phyloP scores from a whole-genome alignment of 306 rosid genomes.

The Comarum palustre region DNA sequence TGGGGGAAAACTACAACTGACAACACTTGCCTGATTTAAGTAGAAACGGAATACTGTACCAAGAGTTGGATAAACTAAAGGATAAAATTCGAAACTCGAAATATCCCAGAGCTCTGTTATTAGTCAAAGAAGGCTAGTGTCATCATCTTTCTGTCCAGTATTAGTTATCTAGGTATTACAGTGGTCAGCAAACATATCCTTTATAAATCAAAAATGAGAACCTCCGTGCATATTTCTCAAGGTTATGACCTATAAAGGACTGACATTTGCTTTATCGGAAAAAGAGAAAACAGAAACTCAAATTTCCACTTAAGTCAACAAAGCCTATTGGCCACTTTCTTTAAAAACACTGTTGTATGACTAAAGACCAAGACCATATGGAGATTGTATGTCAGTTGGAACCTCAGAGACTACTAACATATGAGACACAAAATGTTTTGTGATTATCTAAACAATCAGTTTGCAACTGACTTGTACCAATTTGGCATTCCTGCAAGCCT shows the following conservation, averaged over 20 bases:
- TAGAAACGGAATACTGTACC: background rate
- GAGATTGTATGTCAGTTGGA: background rate
- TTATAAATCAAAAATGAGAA: background rate
- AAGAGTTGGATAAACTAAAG: background rate
- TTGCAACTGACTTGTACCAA: background rate
- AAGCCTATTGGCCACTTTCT: background rate
- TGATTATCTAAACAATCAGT: background rate
- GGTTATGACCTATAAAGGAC: background rate
- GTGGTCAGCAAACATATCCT: background rate
- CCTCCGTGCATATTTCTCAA: background rate
- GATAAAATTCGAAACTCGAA: background rate
- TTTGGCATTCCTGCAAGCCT: background rate
- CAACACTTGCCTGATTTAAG: background rate
- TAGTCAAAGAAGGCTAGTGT: too few species aligned
- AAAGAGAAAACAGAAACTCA: background rate
- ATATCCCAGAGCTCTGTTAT: background rate
- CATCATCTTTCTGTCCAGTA: too few species aligned
- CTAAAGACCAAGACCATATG: background rate
- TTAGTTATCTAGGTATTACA: too few species aligned
- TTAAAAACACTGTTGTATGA: background rate
- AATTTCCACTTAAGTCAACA: background rate
- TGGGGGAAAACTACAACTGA: background rate
- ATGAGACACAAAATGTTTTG: background rate
- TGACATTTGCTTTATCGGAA: background rate
- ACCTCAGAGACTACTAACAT: background rate